phyloP scores from a whole-genome alignment of 768 basidiomycete species.

The Amanita brunnescens region DNA sequence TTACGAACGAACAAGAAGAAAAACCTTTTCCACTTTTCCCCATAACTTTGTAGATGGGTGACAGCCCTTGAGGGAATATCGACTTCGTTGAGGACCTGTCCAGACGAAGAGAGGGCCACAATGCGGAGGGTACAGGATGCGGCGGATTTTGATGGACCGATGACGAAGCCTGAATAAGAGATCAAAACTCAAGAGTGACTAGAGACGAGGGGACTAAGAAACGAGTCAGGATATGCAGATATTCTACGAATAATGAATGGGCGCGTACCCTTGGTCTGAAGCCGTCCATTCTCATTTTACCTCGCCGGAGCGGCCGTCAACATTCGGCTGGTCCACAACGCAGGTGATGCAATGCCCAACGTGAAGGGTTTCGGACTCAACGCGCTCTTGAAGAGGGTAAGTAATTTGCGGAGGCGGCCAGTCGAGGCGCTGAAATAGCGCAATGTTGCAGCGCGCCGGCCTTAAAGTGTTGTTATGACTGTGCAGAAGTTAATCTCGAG shows the following conservation, averaged over 20 bases:
- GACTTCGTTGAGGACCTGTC: constrained; percentile 37
- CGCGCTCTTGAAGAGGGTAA: constrained; percentile 34
- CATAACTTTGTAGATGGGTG: constrained; percentile 12
- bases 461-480: constrained; percentile 73
- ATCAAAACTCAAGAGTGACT: too few species aligned
- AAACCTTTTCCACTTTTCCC: neutral
- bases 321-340: constrained; percentile 9
- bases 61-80: constrained; percentile 45
- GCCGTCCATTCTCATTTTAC: constrained; percentile 67
- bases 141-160: constrained; percentile 44
- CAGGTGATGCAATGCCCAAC: constrained; percentile 50
- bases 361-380: constrained; percentile 41
- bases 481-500: constrained; percentile 4
- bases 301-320: constrained; percentile 45
- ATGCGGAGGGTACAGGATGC: constrained; percentile 59
- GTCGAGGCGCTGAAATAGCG: constrained; percentile 57
- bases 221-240: too few species aligned
- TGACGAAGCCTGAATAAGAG: constrained; percentile 42
- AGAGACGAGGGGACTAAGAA: constrained; percentile 52
- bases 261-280: constrained; percentile 55
- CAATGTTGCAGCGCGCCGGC: constrained; percentile 59
- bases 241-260: too few species aligned
- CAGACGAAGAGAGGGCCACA: constrained; percentile 47
- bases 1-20: neutral
- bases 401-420: constrained; percentile 52